These are phyloP conservation scores for Alternaria incomplexa DNA, from an alignment of 2,329 filamentous ascomycete species.

Conservation along the genomic window DNA sequence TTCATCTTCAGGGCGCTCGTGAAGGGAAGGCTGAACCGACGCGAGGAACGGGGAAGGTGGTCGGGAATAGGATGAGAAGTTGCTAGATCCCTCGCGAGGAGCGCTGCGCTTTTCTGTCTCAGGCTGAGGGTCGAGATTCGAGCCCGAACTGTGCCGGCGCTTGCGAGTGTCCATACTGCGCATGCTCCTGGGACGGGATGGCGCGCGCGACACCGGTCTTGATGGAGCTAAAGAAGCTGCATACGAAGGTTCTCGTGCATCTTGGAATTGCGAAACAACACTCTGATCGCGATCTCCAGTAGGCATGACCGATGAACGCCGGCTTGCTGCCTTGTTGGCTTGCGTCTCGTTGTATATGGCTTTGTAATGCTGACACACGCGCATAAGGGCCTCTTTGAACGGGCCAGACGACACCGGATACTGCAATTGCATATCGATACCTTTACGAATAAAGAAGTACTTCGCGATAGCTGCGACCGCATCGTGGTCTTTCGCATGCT, in stretches of 20 bases:
- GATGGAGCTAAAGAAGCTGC: neutral
- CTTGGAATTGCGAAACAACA: neutral
- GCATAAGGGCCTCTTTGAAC: neutral
- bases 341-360: neutral
- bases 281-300: neutral
- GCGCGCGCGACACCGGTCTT: neutral
- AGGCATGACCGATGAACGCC: neutral
- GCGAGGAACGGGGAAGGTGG: neutral
- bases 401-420: neutral
- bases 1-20: too few species aligned
- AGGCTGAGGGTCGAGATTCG: neutral
- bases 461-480: constrained; percentile 1
- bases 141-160: neutral
- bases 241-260: neutral
- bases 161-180: neutral
- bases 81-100: neutral
- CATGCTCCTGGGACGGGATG: neutral
- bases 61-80: neutral
- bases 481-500: neutral
- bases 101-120: neutral
- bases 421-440: neutral
- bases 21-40: neutral
- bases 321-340: neutral
- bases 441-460: constrained; percentile 2
- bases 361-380: neutral